These are phyloP conservation scores for Lasiodiplodia citricola DNA, from an alignment of 2,329 filamentous ascomycete species.

Conservation along the genomic window DNA sequence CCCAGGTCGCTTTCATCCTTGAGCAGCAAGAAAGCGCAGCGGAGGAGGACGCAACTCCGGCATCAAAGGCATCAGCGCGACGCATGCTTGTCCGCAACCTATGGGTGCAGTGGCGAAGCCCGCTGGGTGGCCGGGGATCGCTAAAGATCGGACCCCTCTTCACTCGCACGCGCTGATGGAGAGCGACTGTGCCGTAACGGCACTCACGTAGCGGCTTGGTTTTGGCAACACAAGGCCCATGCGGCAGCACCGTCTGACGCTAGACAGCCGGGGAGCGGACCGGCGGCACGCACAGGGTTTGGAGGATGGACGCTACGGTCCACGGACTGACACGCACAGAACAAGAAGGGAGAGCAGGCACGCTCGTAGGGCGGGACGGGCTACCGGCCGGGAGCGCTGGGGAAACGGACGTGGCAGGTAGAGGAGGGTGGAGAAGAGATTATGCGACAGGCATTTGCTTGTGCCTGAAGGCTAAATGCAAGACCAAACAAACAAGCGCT, in stretches of 20 bases:
- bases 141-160: conserved; percentile 82
- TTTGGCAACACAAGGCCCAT: background rate
- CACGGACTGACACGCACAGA: background rate
- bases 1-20: conserved; percentile 68
- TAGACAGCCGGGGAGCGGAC: background rate
- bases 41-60: conserved; percentile 42
- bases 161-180: conserved; percentile 41
- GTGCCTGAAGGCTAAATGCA: conserved; percentile 21
- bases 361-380: background rate
- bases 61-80: conserved; percentile 43
- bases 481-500: conserved; percentile 15
- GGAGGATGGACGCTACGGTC: background rate
- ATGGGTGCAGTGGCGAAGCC: conserved; percentile 84
- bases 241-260: background rate
- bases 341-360: background rate
- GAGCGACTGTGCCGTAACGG: background rate
- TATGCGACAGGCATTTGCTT: conserved; percentile 15
- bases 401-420: conserved; percentile 4
- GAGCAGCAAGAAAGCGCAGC: conserved; percentile 58
- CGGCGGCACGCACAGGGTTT: conserved; percentile 11
- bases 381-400: background rate
- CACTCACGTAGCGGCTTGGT: background rate
- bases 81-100: conserved; percentile 75
- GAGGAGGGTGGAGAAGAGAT: conserved; percentile 16
- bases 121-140: conserved; percentile 88